phyloP scores from a whole-genome alignment of 352 stramenopile genomes.

The Globisporangium canariense region DNA sequence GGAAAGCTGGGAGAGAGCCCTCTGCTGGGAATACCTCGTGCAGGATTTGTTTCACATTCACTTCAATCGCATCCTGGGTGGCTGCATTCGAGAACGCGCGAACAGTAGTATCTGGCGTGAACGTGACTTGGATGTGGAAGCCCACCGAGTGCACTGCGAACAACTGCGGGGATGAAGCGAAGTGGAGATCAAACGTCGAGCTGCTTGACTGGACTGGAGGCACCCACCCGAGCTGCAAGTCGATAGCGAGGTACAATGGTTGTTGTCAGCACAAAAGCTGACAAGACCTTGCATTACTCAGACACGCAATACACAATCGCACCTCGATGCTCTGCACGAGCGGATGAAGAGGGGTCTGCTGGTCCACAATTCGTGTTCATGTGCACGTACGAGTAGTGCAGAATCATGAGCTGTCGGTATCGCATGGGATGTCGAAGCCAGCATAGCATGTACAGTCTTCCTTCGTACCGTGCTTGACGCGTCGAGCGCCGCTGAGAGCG shows the following conservation, averaged over 20 bases:
- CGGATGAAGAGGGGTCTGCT: conserved; percentile 22
- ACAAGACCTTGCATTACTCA: background rate
- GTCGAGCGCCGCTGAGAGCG: conserved; percentile 20
- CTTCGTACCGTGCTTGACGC: conserved; percentile 5
- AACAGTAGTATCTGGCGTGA: background rate
- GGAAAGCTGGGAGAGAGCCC: conserved; percentile 4
- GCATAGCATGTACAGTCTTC: too few relatives aligned
- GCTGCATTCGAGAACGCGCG: conserved; percentile 18
- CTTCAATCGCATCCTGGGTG: conserved; percentile 27
- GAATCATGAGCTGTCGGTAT: background rate
- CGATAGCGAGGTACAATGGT: background rate
- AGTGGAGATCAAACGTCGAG: conserved; percentile 34
- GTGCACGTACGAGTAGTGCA: too few relatives aligned
- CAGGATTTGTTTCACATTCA: conserved; percentile 29
- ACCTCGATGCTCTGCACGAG: conserved; percentile 40
- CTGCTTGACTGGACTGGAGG: conserved; percentile 21
- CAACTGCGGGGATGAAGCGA: conserved; percentile 26
- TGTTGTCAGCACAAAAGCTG: background rate
- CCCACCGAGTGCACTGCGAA: conserved; percentile 25
- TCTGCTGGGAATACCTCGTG: conserved; percentile 22
- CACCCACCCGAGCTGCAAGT: conserved; percentile 34
- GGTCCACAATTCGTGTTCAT: background rate
- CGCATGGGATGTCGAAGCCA: background rate
- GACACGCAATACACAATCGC: background rate
- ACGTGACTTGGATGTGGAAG: conserved; percentile 27